Evolutionary conservation across 129 eudicot species (phyloP).

Genomic region (Flaveria brownii): DNA sequence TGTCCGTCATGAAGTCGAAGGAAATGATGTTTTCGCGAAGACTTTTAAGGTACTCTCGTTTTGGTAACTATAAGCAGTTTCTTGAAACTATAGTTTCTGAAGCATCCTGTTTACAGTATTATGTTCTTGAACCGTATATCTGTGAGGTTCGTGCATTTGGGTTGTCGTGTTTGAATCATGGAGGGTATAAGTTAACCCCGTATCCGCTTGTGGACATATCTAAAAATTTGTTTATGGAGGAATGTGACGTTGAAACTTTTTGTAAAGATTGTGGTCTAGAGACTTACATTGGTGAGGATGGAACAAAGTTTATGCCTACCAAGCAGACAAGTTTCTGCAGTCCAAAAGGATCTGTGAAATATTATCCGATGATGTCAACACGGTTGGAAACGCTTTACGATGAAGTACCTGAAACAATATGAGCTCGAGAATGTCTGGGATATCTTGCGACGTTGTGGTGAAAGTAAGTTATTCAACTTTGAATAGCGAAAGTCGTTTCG

Average conservation of each 20-base stretch:
- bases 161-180: slow-evolving; percentile 58
- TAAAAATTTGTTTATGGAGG: slow-evolving; percentile 60
- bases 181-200: slow-evolving; percentile 80
- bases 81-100: slow-evolving; percentile 50
- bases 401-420: slow-evolving; percentile 7
- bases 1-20: slow-evolving; percentile 52
- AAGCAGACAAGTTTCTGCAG: slow-evolving; percentile 59
- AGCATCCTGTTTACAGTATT: slow-evolving; percentile 75
- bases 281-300: slow-evolving; percentile 50
- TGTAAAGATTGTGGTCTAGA: slow-evolving; percentile 72
- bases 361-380: slow-evolving; percentile 51
- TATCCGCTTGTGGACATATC: slow-evolving; percentile 54
- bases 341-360: slow-evolving; percentile 46
- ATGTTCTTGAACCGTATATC: slow-evolving; percentile 65
- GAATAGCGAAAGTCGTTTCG: background rate
- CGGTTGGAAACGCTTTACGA: slow-evolving; percentile 40
- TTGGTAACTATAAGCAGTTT: slow-evolving; percentile 71
- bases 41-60: slow-evolving; percentile 64
- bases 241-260: slow-evolving; percentile 63
- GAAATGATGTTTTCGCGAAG: slow-evolving; percentile 70
- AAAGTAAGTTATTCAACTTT: slow-evolving; percentile 1
- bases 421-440: background rate
- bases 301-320: slow-evolving; percentile 51
- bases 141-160: slow-evolving; percentile 73
- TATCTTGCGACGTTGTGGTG: background rate